phyloP scores from a whole-genome alignment of 2,329 filamentous ascomycete genomes.

The Corinectria fuckeliana region DNA sequence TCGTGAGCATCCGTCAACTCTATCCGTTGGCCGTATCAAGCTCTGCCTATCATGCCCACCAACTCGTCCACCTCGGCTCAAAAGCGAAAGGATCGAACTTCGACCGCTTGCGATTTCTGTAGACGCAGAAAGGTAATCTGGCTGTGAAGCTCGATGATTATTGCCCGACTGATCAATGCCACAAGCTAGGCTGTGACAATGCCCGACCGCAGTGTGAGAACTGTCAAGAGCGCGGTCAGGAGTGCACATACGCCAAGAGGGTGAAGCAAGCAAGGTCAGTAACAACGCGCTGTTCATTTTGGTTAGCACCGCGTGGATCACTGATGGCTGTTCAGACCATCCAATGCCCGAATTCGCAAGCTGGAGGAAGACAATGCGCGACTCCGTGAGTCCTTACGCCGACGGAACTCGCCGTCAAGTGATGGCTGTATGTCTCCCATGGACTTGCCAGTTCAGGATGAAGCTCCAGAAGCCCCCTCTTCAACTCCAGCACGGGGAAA shows the following conservation, averaged over 20 bases:
- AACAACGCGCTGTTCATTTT: too few species aligned
- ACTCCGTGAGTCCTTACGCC: slow-evolving; percentile 39
- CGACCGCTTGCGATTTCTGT: slow-evolving; percentile 31
- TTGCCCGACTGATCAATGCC: background rate
- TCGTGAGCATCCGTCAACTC: slow-evolving; percentile 12
- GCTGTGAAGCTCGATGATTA: background rate
- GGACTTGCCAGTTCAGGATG: background rate
- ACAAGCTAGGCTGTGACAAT: slow-evolving; percentile 31
- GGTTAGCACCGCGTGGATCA: background rate
- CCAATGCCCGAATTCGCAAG: slow-evolving; percentile 41
- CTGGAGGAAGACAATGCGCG: slow-evolving; percentile 47
- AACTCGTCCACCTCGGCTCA: background rate
- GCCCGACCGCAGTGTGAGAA: slow-evolving; percentile 26
- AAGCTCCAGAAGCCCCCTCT: background rate
- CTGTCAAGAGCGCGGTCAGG: slow-evolving; percentile 8
- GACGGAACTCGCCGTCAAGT: background rate
- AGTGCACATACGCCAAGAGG: slow-evolving; percentile 26
- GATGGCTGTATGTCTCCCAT: background rate
- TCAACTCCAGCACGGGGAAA: background rate
- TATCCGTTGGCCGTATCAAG: too few species aligned
- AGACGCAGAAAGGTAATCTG: slow-evolving; percentile 25
- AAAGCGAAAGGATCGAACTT: slow-evolving; percentile 1
- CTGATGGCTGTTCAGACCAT: slow-evolving; percentile 2
- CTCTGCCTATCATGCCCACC: background rate
- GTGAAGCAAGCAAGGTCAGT: slow-evolving; percentile 16